These are phyloP conservation scores for Geosiphon pyriformis DNA, from an alignment of 192 early-diverging fungal species.

Conservation along the genomic window DNA sequence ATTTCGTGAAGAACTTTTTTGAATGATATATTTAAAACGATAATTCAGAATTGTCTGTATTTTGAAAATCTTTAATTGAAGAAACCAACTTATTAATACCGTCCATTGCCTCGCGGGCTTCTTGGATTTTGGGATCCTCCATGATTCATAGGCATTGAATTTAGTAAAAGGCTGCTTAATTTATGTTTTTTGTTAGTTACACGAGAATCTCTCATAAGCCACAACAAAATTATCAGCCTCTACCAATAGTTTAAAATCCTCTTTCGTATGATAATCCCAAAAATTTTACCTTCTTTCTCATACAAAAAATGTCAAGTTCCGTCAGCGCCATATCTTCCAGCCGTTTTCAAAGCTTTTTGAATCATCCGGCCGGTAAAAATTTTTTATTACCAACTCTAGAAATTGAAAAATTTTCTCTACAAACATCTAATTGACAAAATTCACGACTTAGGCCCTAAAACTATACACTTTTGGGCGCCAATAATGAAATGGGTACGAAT, in stretches of 20 bases:
- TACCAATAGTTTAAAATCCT: too few species aligned
- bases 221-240: too few species aligned
- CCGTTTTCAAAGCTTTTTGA: constrained; percentile 41
- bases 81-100: constrained; percentile 22
- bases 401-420: background rate
- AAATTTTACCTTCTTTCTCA: too few species aligned
- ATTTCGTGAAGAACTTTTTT: constrained; percentile 59
- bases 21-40: background rate
- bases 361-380: constrained; percentile 54
- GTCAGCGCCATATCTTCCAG: background rate
- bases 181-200: too few species aligned
- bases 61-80: background rate
- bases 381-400: background rate
- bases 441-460: constrained; percentile 76
- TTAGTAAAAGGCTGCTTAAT: background rate
- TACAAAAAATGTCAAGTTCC: constrained; percentile 1
- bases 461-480: constrained; percentile 98
- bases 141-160: background rate
- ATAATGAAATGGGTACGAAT: constrained; percentile 76
- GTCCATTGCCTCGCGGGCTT: constrained; percentile 39
- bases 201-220: too few species aligned
- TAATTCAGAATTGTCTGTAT: background rate
- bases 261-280: too few species aligned
- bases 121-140: constrained; percentile 28
- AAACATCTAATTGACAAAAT: background rate